Conservation (phyloP, 2,329 filamentous ascomycete species). For the Xylariales sp. region DNA sequence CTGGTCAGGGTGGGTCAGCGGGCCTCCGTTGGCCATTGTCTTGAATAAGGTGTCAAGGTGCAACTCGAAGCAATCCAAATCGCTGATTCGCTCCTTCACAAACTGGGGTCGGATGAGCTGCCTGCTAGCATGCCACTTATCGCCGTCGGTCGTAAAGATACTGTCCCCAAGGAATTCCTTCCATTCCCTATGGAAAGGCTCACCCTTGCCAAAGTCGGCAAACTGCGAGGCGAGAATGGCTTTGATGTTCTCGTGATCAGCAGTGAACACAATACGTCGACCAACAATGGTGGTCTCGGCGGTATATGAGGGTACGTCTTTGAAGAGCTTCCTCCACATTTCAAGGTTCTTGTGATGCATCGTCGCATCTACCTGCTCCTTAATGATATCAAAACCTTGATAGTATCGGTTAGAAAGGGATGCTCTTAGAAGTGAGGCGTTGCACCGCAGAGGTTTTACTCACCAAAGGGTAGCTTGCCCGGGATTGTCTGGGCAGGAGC, state of each 20-base stretch:
- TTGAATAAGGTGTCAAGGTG: constrained; percentile 72
- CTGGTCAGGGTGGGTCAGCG: constrained; percentile 55
- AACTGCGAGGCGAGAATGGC: constrained; percentile 87
- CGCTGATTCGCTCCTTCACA: constrained; percentile 76
- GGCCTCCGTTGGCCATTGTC: constrained; percentile 56
- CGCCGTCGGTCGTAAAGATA: constrained; percentile 77
- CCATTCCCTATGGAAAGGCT: constrained; percentile 71
- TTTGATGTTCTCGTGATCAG: constrained; percentile 87
- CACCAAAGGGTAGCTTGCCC: constrained; percentile 42
- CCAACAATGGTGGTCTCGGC: constrained; percentile 53
- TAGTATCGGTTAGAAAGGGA: too few species aligned
- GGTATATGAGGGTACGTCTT: constrained; percentile 44
- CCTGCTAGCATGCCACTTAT: constrained; percentile 75
- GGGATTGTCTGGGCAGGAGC: constrained; percentile 32
- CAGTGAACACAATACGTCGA: constrained; percentile 66
- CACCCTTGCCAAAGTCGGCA: constrained; percentile 76
- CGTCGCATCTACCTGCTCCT: constrained; percentile 47
- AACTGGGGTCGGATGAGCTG: constrained; percentile 84
- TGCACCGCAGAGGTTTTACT: too few species aligned
- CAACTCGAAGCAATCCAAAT: constrained; percentile 75
- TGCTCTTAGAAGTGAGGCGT: too few species aligned
- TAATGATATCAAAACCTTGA: constrained; percentile 66
- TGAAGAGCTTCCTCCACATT: constrained; percentile 55
- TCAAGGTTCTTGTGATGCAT: constrained; percentile 53
- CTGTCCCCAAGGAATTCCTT: constrained; percentile 69